Conservation (phyloP, 2,329 filamentous ascomycete genomes). For the Rhexocercosporidium sp. region DNA sequence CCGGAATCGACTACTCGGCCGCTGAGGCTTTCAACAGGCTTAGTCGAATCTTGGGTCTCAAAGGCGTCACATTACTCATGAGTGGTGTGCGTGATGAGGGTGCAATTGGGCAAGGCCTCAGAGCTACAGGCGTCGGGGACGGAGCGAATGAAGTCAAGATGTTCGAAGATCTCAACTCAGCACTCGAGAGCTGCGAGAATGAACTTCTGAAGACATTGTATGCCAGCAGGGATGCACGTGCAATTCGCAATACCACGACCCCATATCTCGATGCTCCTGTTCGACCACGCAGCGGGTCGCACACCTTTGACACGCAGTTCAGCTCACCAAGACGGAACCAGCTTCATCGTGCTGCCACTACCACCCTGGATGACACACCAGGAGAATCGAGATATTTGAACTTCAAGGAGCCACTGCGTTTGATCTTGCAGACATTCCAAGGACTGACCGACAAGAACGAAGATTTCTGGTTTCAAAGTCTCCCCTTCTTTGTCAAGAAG, state of each 20-base stretch:
- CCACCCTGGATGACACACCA: slow-evolving; percentile 70
- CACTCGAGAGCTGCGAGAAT: slow-evolving; percentile 93
- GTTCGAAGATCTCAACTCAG: slow-evolving; percentile 89
- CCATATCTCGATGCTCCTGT: slow-evolving; percentile 37
- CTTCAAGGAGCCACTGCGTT: slow-evolving; percentile 87
- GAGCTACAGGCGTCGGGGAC: slow-evolving; percentile 81
- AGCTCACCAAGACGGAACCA: slow-evolving; percentile 83
- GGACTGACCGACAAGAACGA: slow-evolving; percentile 84
- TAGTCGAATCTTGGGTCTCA: slow-evolving; percentile 78
- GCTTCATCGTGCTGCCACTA: slow-evolving; percentile 77
- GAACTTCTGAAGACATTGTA: slow-evolving; percentile 85
- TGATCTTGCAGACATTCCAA: slow-evolving; percentile 96
- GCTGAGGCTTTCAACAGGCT: slow-evolving; percentile 95
- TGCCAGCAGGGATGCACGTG: slow-evolving; percentile 66
- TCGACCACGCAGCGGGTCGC: slow-evolving; percentile 34
- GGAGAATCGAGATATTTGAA: slow-evolving; percentile 74
- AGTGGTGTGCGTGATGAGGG: slow-evolving; percentile 80
- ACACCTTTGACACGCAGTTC: slow-evolving; percentile 58
- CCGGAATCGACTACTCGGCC: slow-evolving; percentile 93
- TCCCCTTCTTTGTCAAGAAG: slow-evolving; percentile 74
- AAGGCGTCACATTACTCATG: slow-evolving; percentile 80
- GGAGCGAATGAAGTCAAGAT: slow-evolving; percentile 77
- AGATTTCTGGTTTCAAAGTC: slow-evolving; percentile 90
- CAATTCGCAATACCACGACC: slow-evolving; percentile 48
- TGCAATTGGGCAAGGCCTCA: slow-evolving; percentile 77